Conservation (phyloP, 2,329 filamentous ascomycete genomes). For the Cadophora malorum region DNA sequence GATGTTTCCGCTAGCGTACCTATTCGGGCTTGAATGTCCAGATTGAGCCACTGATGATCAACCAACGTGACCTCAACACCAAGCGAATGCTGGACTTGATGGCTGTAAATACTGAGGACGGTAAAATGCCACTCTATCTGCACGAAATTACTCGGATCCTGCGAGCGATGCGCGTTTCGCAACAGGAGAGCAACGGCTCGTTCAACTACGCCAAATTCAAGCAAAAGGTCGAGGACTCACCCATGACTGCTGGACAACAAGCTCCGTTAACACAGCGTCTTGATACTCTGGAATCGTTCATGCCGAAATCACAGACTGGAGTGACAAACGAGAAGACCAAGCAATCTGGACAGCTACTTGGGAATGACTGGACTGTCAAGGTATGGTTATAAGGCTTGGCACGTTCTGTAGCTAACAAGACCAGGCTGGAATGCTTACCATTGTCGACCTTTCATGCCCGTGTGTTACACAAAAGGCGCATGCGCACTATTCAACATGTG, state of each 20-base stretch:
- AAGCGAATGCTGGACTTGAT: constrained; percentile 61
- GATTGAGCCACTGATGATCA: constrained; percentile 54
- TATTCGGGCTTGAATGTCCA: constrained; percentile 52
- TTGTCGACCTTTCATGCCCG: constrained; percentile 76
- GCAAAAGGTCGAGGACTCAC: constrained; percentile 40
- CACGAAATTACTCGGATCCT: constrained; percentile 55
- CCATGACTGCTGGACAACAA: constrained; percentile 57
- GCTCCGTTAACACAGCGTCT: constrained; percentile 65
- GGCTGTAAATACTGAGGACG: constrained; percentile 52
- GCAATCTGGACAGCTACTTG: constrained; percentile 1
- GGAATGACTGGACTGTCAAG: constrained; percentile 39
- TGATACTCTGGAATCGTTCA: constrained; percentile 68
- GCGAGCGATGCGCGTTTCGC: constrained; percentile 54
- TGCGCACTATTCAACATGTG: constrained; percentile 78
- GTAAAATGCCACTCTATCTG: constrained; percentile 57
- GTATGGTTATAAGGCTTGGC: constrained; percentile 14
- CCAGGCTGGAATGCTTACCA: constrained; percentile 61
- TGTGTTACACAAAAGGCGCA: constrained; percentile 70
- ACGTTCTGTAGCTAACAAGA: constrained; percentile 57
- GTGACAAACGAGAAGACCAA: constrained; percentile 6
- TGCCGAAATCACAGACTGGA: constrained; percentile 48
- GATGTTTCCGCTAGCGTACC: constrained; percentile 25
- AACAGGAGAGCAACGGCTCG: constrained; percentile 41
- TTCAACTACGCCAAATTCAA: constrained; percentile 56
- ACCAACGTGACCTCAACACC: constrained; percentile 56